Evolutionary conservation across 306 rosid species (phyloP).

Genomic region (Trichosanthes cucumerina): DNA sequence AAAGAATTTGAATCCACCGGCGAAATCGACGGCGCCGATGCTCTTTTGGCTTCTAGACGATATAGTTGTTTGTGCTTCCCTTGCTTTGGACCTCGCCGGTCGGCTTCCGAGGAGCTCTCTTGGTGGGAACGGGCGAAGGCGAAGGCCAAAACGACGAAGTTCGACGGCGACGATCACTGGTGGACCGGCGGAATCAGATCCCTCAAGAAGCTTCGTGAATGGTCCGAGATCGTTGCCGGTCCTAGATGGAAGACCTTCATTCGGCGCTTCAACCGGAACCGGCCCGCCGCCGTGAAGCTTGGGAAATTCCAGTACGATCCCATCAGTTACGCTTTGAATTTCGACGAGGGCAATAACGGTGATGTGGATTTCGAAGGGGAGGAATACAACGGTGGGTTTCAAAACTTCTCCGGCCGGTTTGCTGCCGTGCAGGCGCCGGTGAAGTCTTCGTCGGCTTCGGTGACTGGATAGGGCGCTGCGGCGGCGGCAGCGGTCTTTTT

Average conservation of each 20-base stretch:
- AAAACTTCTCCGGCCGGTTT: conserved; percentile 62
- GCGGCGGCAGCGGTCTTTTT: neutral
- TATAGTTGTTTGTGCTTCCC: conserved; percentile 52
- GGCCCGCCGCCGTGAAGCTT: conserved; percentile 30
- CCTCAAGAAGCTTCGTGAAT: conserved; percentile 58
- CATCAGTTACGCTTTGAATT: conserved; percentile 73
- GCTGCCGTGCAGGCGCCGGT: conserved; percentile 22
- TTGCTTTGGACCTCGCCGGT: conserved; percentile 33
- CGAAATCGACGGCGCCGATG: conserved; percentile 18
- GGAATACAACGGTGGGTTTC: conserved; percentile 18
- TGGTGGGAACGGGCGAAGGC: conserved; percentile 66
- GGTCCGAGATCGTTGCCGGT: conserved; percentile 97
- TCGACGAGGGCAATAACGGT: conserved; percentile 58
- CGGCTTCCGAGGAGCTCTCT: conserved; percentile 18
- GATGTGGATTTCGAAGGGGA: conserved; percentile 22
- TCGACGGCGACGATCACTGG: conserved; percentile 37
- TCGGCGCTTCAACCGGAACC: conserved; percentile 51
- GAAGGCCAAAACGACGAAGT: conserved; percentile 4
- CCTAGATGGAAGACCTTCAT: conserved; percentile 94
- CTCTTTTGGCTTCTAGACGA: conserved; percentile 22
- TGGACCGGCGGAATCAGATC: conserved; percentile 56
- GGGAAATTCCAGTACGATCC: conserved; percentile 80
- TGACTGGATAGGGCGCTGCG: conserved; percentile 13
- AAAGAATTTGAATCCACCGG: conserved; percentile 32
- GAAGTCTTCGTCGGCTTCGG: neutral